phyloP scores from a whole-genome alignment of 148 eudicot genomes.

The Amaranthus hypochondriacus region DNA sequence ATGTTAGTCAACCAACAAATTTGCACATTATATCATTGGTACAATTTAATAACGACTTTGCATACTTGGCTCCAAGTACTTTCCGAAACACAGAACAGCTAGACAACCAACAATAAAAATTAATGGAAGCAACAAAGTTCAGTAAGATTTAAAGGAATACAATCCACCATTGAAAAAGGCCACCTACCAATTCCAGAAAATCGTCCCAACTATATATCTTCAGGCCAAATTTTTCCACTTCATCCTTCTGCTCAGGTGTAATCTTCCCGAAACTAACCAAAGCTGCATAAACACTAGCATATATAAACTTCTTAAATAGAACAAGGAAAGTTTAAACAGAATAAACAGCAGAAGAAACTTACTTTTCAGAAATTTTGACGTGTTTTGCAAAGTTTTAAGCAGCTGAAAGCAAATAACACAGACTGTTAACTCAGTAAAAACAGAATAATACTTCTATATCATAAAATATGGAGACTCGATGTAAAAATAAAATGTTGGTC shows the following conservation, averaged over 20 bases:
- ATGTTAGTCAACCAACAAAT: too few species aligned
- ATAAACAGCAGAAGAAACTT: slow-evolving; percentile 30
- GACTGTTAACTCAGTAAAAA: slow-evolving; percentile 5
- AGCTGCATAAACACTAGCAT: slow-evolving; percentile 37
- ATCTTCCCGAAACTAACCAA: slow-evolving; percentile 94
- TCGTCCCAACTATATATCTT: slow-evolving; percentile 78
- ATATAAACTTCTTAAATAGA: background rate
- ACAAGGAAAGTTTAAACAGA: background rate
- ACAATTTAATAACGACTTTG: too few species aligned
- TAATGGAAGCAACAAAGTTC: background rate
- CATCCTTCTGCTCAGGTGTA: slow-evolving; percentile 58
- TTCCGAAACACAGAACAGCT: background rate
- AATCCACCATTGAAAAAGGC: background rate
- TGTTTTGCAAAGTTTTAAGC: slow-evolving; percentile 63
- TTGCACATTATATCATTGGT: too few species aligned
- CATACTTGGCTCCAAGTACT: background rate
- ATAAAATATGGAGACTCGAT: background rate
- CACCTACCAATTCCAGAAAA: slow-evolving; percentile 71
- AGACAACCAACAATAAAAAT: background rate
- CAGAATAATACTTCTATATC: slow-evolving; percentile 4
- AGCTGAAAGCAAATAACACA: slow-evolving; percentile 49
- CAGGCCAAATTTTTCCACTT: slow-evolving; percentile 62
- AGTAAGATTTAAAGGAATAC: background rate
- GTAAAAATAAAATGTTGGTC: too few species aligned
- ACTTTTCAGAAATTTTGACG: slow-evolving; percentile 67